Base-by-base conservation (phyloP, 2,329 filamentous ascomycete genomes). In the Alternaria longipes region DNA sequence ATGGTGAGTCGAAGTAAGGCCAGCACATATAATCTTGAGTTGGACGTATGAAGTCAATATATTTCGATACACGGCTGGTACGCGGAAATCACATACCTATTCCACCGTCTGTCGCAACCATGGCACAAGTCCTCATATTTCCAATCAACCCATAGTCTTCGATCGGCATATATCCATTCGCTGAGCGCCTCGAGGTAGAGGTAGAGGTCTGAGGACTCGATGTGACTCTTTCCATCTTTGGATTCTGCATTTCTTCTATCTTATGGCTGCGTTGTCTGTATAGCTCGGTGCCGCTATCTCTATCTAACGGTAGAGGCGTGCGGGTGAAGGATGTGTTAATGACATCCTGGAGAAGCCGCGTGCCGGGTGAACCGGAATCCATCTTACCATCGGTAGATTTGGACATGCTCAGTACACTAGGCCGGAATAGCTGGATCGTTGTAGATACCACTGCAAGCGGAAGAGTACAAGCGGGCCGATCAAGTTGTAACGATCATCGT, bases 111-210 rank as follows among this genome's bases (percentile, higher is more conserved):
- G 62, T 59, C 8, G 64, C 65, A 7, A 71, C 63, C 67, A 70
- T 71, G 14, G 70, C 70, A 80, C 89, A 91, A 1, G 90, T 93
- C 70, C 89, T 86, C 90, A 93, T 92, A 72, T 93, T 92, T 24
- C 91, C 91, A 69, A 93, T 91, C 78, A 93, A 85, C 56, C 91
- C 91, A 83, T 93, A 93, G 77, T 93, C 87, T 73, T 93, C 90
- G 8, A 70, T 68, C 49, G 72, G 70, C 70, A 74, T 72, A 46
- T 74, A 74, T 11, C 72, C 72, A 34, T 69, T 74, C 8, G 63
- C 63, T 5, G 69, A 58, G 22, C 71, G 69, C 56, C 71, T 63
- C 11, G 68, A 64, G 22, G 56, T 65, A 18, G 62, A 64, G n/a
- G 59, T 62, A 18, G 62, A 64, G n/a, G 59, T 62, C 36, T 63